Base-by-base conservation (phyloP, 148 eudicot genomes). In the Oxyria digyna region DNA sequence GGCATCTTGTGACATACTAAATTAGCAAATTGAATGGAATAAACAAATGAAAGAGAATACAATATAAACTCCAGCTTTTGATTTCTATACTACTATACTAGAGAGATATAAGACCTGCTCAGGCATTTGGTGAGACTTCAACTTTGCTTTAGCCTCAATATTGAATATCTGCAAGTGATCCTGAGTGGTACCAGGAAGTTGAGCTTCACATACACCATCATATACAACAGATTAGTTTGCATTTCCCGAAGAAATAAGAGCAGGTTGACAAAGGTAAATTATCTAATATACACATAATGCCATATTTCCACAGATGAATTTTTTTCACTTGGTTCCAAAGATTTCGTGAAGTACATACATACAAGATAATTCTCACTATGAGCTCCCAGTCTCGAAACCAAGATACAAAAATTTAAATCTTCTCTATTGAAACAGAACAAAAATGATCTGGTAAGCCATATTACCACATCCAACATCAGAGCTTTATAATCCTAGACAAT, bases 101-200 rank as follows among this genome's bases (percentile, higher is more conserved):
- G 26, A 48, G 13, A 35, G n/a, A 23, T 32, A 62, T 20, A 66
- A 66, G 42, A 87, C 98, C 98, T 91, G 99, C 79, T 94, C 99
- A 71, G 97, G 97, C 99, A 94, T 94, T 81, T 91, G 99, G 74
- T 94, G 84, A 10, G 99, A 90, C 78, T 94, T 94, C 76, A 94
- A 78, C 75, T 94, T 94, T 15, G 92, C 90, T 77, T 94, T 94
- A 67, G 87, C 74, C 79, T 94, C 97, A 73, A 94, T 94, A 75
- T 94, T 94, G 74, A 94, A 94, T 73, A 94, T 90, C 76, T 94
- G 99, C 54, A 94, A 80, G 79, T 91, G 97, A 77, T 94, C 99
- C 80, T 94, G 99, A 71, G 97, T 88, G 24, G 97, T 94, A 57
- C 99, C 99, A 11, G 90, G 87, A 67, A 94, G 84, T 94, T 84